These are phyloP conservation scores for Xerocomus cyaneibrunnescens DNA, from an alignment of 1,284 basidiomycete genomes.

Conservation along the genomic window DNA sequence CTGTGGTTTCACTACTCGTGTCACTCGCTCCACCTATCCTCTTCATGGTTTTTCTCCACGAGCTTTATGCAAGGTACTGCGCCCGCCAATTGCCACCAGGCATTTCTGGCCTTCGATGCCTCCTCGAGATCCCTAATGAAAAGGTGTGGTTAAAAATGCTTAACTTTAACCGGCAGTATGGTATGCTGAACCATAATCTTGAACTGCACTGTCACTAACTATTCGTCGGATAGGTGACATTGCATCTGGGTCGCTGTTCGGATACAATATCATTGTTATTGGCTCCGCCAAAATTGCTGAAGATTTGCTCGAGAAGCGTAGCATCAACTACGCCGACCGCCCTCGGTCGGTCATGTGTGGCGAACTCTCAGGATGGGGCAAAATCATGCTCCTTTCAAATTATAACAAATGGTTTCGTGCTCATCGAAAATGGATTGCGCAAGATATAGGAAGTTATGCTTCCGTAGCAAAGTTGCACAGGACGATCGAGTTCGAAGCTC, in stretches of 20 bases:
- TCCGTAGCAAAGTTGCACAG: slow-evolving; percentile 13
- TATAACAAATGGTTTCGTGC: slow-evolving; percentile 25
- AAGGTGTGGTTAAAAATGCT: slow-evolving; percentile 13
- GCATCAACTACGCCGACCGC: slow-evolving; percentile 24
- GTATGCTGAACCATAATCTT: slow-evolving; percentile 1
- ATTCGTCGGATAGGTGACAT: slow-evolving; percentile 16
- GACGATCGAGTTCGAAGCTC: slow-evolving; percentile 26
- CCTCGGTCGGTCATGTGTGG: slow-evolving; percentile 27
- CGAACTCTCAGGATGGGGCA: slow-evolving; percentile 31
- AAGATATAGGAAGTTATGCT: slow-evolving; percentile 33
- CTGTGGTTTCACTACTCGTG: neutral
- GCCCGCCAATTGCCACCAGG: slow-evolving; percentile 18
- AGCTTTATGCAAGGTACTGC: slow-evolving; percentile 3
- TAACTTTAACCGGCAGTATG: slow-evolving; percentile 14
- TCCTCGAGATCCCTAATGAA: slow-evolving; percentile 13
- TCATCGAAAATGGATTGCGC: slow-evolving; percentile 26
- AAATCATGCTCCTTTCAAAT: slow-evolving; percentile 27
- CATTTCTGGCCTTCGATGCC: slow-evolving; percentile 12
- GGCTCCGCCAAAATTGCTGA: slow-evolving; percentile 22
- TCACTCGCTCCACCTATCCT: neutral
- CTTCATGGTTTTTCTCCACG: slow-evolving; percentile 5
- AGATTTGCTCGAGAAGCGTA: slow-evolving; percentile 26
- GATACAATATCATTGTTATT: slow-evolving; percentile 18
- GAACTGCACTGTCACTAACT: neutral
- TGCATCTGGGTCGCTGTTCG: slow-evolving; percentile 13